phyloP scores from a whole-genome alignment of 306 rosid genomes.

The Lupinus albus region DNA sequence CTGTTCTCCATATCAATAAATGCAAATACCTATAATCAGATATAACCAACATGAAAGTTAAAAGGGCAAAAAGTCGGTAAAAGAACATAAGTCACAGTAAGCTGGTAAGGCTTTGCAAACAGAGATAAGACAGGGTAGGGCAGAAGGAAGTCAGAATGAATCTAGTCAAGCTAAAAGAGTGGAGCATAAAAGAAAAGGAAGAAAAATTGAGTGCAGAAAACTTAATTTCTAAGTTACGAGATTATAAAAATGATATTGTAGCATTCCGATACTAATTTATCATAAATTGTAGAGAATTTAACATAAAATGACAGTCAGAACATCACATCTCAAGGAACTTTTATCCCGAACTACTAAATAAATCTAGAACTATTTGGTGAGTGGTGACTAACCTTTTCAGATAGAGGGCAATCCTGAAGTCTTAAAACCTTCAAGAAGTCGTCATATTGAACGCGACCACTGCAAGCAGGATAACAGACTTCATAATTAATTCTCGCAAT shows the following conservation, averaged over 20 bases:
- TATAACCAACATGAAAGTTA: conserved; percentile 17
- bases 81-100: not conserved
- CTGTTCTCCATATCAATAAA: conserved; percentile 70
- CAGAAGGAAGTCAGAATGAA: conserved; percentile 8
- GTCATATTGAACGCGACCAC: conserved; percentile 73
- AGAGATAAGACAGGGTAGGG: not conserved
- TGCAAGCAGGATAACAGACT: conserved; percentile 47
- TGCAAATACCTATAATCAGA: conserved; percentile 66
- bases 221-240: conserved; percentile 14
- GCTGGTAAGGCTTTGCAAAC: conserved; percentile 24
- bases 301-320: conserved; percentile 17
- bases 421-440: conserved; percentile 72
- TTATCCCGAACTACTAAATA: conserved; percentile 9
- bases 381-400: conserved; percentile 71
- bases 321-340: conserved; percentile 14
- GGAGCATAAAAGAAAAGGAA: not conserved
- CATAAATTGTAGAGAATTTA: not conserved
- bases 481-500: conserved; percentile 32
- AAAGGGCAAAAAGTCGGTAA: conserved; percentile 12
- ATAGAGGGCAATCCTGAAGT: conserved; percentile 64
- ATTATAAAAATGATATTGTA: conserved; percentile 14
- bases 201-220: conserved; percentile 1
- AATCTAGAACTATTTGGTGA: conserved; percentile 27
- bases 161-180: conserved; percentile 18
- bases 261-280: conserved; percentile 11